Conservation (phyloP, 345 rosid species). For the Ceriops tagal region DNA sequence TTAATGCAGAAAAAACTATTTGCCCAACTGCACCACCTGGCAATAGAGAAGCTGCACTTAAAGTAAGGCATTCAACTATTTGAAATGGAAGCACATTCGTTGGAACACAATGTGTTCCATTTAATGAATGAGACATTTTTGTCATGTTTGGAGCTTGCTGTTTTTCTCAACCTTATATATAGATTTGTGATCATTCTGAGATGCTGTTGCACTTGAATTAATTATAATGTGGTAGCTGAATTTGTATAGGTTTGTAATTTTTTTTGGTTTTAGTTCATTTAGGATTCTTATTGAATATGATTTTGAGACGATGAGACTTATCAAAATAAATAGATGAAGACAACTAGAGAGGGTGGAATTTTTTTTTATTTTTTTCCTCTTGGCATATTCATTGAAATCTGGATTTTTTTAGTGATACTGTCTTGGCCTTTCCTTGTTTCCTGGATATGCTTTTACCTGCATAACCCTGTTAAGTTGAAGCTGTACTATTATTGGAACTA, state of each 20-base stretch:
- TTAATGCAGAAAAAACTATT: constrained; percentile 68
- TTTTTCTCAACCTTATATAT: not conserved
- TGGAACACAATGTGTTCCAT: too few species aligned
- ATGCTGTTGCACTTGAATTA: not conserved
- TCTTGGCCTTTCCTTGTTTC: constrained; percentile 1
- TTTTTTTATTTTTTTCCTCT: not conserved
- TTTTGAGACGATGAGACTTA: too few species aligned
- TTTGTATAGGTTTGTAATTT: not conserved
- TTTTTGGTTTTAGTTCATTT: too few species aligned
- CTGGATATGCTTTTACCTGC: constrained; percentile 1
- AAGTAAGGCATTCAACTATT: constrained; percentile 40
- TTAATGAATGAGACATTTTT: too few species aligned
- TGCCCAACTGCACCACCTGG: constrained; percentile 83
- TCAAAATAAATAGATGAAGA: too few species aligned
- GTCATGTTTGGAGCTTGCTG: too few species aligned
- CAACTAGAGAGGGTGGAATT: not conserved
- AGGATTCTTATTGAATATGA: too few species aligned
- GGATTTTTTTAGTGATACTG: not conserved
- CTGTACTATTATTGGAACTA: constrained; percentile 25
- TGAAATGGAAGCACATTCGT: too few species aligned
- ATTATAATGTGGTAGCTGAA: not conserved
- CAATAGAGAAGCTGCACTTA: constrained; percentile 81
- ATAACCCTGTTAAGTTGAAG: not conserved
- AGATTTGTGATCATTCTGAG: not conserved
- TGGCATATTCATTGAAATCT: not conserved